A percentile compares a stretch with the other conserved stretches of the same genome.
Conservation (phyloP, 306 rosid genomes). For the Quercus dentata region DNA sequence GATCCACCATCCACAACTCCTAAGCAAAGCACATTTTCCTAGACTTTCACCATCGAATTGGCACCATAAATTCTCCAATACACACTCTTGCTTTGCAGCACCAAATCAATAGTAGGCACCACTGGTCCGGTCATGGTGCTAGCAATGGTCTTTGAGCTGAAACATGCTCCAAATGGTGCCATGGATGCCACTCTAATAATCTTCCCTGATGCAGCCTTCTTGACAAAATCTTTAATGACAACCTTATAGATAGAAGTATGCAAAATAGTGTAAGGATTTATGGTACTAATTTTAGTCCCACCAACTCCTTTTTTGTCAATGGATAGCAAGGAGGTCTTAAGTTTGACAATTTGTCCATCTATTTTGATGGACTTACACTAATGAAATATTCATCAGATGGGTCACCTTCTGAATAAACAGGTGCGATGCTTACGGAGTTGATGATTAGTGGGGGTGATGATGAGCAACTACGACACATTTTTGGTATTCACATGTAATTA, state of each 20-base stretch:
- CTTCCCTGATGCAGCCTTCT: neutral
- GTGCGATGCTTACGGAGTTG: constrained; percentile 41
- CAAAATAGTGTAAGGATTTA: constrained; percentile 46
- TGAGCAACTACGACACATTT: constrained; percentile 39
- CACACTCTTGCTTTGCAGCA: constrained; percentile 44
- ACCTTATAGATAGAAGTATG: constrained; percentile 52
- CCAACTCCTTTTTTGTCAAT: constrained; percentile 44
- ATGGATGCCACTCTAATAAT: constrained; percentile 31
- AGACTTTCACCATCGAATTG: constrained; percentile 49
- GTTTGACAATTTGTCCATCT: constrained; percentile 13
- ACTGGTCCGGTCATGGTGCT: constrained; percentile 33
- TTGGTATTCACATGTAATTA: neutral
- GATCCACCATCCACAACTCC: constrained; percentile 59
- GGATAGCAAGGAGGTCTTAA: constrained; percentile 36
- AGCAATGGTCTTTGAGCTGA: constrained; percentile 2
- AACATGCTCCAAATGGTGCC: constrained; percentile 57
- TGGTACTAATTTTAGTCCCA: constrained; percentile 68
- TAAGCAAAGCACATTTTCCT: constrained; percentile 40
- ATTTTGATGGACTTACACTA: constrained; percentile 41
- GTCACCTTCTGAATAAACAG: constrained; percentile 23
- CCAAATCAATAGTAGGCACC: constrained; percentile 44
- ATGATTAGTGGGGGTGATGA: constrained; percentile 48
- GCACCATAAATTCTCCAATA: constrained; percentile 48
- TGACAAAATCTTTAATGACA: constrained; percentile 32
- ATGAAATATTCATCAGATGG: constrained; percentile 55